Evolutionary conservation across 805 yeast species (phyloP).

Genomic region (Wickerhamiella kazuoi): DNA sequence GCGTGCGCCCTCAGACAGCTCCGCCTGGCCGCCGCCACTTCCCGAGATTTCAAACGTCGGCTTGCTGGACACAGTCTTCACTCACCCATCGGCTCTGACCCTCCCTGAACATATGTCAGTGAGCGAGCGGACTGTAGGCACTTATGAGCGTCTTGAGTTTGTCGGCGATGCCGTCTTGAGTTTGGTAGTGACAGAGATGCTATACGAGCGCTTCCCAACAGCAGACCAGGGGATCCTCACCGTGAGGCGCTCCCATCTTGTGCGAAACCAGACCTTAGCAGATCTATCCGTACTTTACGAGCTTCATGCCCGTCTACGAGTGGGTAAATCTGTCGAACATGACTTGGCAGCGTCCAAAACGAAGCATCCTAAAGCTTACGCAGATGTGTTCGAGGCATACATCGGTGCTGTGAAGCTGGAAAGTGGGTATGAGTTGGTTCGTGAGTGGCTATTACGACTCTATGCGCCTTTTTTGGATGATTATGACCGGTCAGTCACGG

Average conservation of each 20-base stretch:
- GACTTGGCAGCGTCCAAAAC: background rate
- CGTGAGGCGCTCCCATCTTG: slow-evolving; percentile 45
- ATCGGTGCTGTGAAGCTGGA: slow-evolving; percentile 51
- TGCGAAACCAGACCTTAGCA: slow-evolving; percentile 54
- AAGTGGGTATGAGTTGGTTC: slow-evolving; percentile 15
- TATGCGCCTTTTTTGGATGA: slow-evolving; percentile 21
- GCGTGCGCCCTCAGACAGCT: background rate
- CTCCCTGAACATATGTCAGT: slow-evolving; percentile 22
- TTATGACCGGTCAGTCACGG: slow-evolving; percentile 2
- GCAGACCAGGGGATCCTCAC: slow-evolving; percentile 73
- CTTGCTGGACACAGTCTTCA: slow-evolving; percentile 53
- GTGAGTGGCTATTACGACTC: slow-evolving; percentile 20
- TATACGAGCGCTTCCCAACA: slow-evolving; percentile 47
- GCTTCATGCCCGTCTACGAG: slow-evolving; percentile 19
- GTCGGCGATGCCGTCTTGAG: slow-evolving; percentile 78
- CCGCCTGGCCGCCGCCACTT: slow-evolving; percentile 42
- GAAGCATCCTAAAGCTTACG: slow-evolving; percentile 39
- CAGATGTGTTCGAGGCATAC: slow-evolving; percentile 90
- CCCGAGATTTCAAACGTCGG: slow-evolving; percentile 47
- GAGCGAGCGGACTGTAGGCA: slow-evolving; percentile 30
- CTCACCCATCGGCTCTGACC: slow-evolving; percentile 53
- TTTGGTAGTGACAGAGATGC: slow-evolving; percentile 47
- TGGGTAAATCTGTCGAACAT: background rate
- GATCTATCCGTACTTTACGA: slow-evolving; percentile 56
- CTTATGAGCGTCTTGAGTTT: slow-evolving; percentile 79